phyloP scores from a whole-genome alignment of 345 rosid species.

The Salix viminalis region DNA sequence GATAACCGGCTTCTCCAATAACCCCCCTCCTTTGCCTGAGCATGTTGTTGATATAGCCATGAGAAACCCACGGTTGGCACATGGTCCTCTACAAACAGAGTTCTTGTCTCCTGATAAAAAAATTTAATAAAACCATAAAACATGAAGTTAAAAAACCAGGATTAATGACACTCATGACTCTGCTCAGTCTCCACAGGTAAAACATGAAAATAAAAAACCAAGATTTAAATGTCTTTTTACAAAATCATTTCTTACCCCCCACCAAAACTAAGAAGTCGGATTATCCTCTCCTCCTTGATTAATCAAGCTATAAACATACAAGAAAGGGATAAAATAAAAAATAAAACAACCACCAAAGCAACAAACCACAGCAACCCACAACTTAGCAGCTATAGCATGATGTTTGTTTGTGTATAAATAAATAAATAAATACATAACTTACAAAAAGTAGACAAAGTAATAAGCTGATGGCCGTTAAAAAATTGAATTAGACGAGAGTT shows the following conservation, averaged over 20 bases:
- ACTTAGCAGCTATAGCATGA: background rate
- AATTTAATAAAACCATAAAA: background rate
- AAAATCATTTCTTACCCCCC: background rate
- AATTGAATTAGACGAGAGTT: background rate
- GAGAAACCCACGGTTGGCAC: constrained; percentile 42
- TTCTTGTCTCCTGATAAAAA: constrained; percentile 44
- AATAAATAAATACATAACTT: background rate
- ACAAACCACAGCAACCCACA: background rate
- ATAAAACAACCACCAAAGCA: background rate
- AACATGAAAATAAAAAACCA: background rate
- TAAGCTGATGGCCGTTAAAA: background rate
- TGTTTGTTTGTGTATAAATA: background rate
- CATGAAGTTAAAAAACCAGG: background rate
- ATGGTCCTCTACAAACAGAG: constrained; percentile 47
- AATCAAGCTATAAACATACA: background rate
- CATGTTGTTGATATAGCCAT: constrained; percentile 46
- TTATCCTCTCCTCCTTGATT: background rate
- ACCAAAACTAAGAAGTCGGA: background rate
- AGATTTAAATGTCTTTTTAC: background rate
- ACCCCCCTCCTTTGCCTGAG: constrained; percentile 67
- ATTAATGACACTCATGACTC: background rate
- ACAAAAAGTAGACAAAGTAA: background rate
- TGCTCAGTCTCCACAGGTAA: background rate
- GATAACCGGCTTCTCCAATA: constrained; percentile 64
- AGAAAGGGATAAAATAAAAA: background rate